Evolutionary conservation across 257 asterid genomes (phyloP).

Genomic region (Rubia yunnanensis): DNA sequence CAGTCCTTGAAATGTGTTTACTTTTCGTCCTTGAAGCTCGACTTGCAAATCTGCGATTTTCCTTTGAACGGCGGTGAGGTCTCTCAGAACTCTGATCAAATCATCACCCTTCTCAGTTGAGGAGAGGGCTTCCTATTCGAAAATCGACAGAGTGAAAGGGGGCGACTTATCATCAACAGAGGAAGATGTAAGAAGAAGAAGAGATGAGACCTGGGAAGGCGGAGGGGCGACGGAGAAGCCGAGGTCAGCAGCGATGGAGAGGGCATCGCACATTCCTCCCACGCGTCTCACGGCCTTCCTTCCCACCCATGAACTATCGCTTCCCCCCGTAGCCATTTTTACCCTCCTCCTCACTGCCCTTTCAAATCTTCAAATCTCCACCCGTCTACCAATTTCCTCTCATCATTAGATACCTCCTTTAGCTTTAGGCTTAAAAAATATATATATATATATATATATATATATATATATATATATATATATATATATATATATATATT

Average conservation of each 20-base stretch:
- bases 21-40: constrained; percentile 99
- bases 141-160: too few species aligned
- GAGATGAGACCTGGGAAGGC: neutral
- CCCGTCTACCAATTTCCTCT: too few species aligned
- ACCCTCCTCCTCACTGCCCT: too few species aligned
- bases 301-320: neutral
- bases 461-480: too few species aligned
- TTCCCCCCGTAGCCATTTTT: neutral
- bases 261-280: neutral
- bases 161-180: too few species aligned
- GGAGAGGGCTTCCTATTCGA: constrained; percentile 36
- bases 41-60: constrained; percentile 96
- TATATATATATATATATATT: too few species aligned
- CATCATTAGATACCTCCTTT: too few species aligned
- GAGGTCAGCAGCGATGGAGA: neutral
- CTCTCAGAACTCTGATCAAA: constrained; percentile 81
- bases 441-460: too few species aligned
- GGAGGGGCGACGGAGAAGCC: neutral
- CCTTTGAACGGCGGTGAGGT: constrained; percentile 80
- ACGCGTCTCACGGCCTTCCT: neutral
- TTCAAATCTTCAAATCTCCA: too few species aligned
- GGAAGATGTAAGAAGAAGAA: neutral
- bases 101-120: constrained; percentile 72
- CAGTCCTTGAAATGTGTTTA: constrained; percentile 14
- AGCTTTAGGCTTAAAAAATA: too few species aligned